Evolutionary conservation across 2,329 filamentous ascomycete species (phyloP).

Genomic region (Microsporum canis): DNA sequence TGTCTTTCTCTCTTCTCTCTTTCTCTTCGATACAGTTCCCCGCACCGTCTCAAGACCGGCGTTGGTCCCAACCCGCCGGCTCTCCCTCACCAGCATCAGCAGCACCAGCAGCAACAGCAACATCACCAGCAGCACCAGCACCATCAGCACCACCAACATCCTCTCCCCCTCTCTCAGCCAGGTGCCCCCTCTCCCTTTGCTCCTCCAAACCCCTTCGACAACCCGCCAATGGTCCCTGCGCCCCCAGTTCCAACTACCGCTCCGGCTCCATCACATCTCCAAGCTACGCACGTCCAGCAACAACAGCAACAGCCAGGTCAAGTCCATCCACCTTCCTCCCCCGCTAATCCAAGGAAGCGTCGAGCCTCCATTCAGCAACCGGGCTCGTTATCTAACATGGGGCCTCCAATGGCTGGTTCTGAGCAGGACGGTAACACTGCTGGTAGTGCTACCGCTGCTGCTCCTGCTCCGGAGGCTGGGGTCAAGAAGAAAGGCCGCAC

Average conservation of each 20-base stretch:
- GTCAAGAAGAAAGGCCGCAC: conserved; percentile 77
- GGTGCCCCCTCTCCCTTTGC: conserved; percentile 25
- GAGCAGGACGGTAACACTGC: conserved; percentile 23
- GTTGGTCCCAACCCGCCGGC: conserved; percentile 25
- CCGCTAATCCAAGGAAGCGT: conserved; percentile 35
- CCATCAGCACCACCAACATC: background rate
- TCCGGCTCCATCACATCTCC: conserved; percentile 11
- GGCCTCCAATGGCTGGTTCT: conserved; percentile 22
- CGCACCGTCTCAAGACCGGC: conserved; percentile 34
- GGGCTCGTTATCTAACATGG: conserved; percentile 28
- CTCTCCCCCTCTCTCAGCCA: conserved; percentile 26
- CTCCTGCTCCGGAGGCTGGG: conserved; percentile 44
- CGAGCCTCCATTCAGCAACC: conserved; percentile 30
- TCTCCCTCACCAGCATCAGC: conserved; percentile 17
- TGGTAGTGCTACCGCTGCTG: conserved; percentile 20
- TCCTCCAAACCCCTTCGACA: conserved; percentile 25
- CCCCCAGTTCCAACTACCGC: conserved; percentile 15
- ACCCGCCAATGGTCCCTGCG: conserved; percentile 30
- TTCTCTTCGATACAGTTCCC: conserved; percentile 22
- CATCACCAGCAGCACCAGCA: background rate
- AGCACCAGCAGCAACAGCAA: background rate
- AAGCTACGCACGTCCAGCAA: conserved; percentile 12
- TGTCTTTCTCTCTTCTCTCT: conserved; percentile 9
- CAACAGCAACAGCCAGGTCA: conserved; percentile 20
- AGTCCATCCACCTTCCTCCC: conserved; percentile 15